Evolutionary conservation across 2,329 filamentous ascomycete species (phyloP), one percentile per base, ranked within the genome.

Genomic region (Fusarium graminum): DNA sequence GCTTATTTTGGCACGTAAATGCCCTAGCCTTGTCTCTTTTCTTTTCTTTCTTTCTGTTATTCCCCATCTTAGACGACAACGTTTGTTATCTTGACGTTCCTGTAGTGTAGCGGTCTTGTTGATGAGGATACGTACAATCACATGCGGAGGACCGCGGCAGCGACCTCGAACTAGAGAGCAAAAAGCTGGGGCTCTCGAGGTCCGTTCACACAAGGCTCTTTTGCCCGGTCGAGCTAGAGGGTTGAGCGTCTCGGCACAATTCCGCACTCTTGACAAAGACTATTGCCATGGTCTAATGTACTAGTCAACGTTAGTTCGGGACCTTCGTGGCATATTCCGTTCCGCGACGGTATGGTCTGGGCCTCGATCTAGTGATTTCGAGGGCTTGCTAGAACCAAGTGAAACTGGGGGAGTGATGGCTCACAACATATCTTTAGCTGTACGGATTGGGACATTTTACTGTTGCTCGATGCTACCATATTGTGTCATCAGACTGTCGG

Each of bases 241-340:
- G 16, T 42, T 26, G 28, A 42, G 36, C 47, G 17, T 40, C 13
- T 19, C 67, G 63, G 67, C 32, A 22, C 34, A 58, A 61, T 70
- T 70, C 68, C 67, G 68, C 68, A 25, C 36, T 39, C 7, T 36
- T 36, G 16, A 36, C 16, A n/a, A n/a, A 36, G 34, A 36, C 16
- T n/a, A 36, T 36, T 36, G 16, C 34, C 16, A 22, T 36, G 16
- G 28, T 29, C 8, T 9, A 4, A 16, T 14, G 30, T 13, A 16
- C 8, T 34, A 22, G 30, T 34, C n/a, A 34, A 16, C n/a, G 32
- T n/a, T 34, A n/a, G 32, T 34, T 14, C 32, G 30, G 25, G 43
- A n/a, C 43, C 44, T 45, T 45, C 46, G 41, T 46, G 63, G 50
- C 53, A 69, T 60, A 38, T 70, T 69, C 67, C 52, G 57, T 30